Evolutionary conservation across 768 basidiomycete genomes (phyloP).

Genomic region (Podaxis carcinomalis): DNA sequence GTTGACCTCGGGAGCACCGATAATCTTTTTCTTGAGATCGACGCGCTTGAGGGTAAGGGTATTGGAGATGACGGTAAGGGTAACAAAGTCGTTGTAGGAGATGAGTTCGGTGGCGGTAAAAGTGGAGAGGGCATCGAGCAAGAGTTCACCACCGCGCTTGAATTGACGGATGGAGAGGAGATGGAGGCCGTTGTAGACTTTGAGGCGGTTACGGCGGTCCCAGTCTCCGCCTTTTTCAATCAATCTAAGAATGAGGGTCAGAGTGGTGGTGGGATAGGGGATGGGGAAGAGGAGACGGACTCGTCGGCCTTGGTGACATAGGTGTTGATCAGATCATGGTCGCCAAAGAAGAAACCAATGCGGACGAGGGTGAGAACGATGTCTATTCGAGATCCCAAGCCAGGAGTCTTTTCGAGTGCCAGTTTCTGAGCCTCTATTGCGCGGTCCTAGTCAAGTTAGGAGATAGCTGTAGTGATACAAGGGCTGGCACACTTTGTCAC

Average conservation of each 20-base stretch:
- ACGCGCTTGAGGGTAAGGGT: conserved; percentile 73
- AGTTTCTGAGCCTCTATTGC: conserved; percentile 77
- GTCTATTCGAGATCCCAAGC: conserved; percentile 90
- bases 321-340: conserved; percentile 64
- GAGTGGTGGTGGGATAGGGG: neutral
- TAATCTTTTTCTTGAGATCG: conserved; percentile 93
- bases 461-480: conserved; percentile 24
- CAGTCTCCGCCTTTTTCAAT: conserved; percentile 97
- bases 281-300: conserved; percentile 37
- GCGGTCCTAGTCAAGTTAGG: conserved; percentile 49
- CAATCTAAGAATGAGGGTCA: conserved; percentile 42
- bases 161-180: conserved; percentile 88
- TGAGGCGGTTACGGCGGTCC: conserved; percentile 94
- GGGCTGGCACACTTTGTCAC: conserved; percentile 56
- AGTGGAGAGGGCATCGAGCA: conserved; percentile 89
- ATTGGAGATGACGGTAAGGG: conserved; percentile 76
- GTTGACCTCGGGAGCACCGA: conserved; percentile 82
- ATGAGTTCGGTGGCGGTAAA: conserved; percentile 92
- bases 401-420: conserved; percentile 89
- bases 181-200: conserved; percentile 91
- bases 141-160: conserved; percentile 76
- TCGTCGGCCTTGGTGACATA: conserved; percentile 79
- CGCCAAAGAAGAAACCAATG: conserved; percentile 87
- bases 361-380: conserved; percentile 85
- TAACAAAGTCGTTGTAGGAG: conserved; percentile 86